phyloP scores from a whole-genome alignment of 176 grass and related monocot species.

The Otatea glauca region DNA sequence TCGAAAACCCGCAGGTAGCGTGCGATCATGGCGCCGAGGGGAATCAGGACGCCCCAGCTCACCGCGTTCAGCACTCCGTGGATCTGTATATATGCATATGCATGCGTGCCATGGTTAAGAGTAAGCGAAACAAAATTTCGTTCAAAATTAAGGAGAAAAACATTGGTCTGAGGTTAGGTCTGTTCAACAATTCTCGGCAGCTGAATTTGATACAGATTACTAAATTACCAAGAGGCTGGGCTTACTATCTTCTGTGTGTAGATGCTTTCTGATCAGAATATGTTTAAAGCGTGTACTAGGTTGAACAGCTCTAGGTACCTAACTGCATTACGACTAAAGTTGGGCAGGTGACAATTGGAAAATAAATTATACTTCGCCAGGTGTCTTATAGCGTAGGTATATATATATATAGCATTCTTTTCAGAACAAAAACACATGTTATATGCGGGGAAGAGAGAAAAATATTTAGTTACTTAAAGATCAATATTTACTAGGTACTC shows the following conservation, averaged over 20 bases:
- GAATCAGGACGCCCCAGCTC: slow-evolving; percentile 83
- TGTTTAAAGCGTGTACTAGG: neutral
- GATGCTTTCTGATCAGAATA: neutral
- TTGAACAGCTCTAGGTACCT: neutral
- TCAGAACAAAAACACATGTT: no score
- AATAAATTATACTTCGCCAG: no score
- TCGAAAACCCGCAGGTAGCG: slow-evolving; percentile 83
- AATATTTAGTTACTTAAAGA: no score
- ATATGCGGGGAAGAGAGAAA: no score
- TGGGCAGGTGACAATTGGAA: neutral
- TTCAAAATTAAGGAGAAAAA: neutral
- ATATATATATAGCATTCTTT: no score
- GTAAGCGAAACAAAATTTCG: neutral
- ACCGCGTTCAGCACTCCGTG: slow-evolving; percentile 82
- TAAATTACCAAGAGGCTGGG: neutral
- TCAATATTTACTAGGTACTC: no score
- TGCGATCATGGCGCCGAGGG: slow-evolving; percentile 78
- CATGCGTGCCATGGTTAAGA: neutral
- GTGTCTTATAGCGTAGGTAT: no score
- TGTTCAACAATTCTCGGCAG: slow-evolving; percentile 1
- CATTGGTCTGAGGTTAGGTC: neutral
- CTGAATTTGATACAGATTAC: neutral
- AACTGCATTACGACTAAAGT: neutral
- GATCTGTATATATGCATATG: slow-evolving; percentile 50
- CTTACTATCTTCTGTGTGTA: neutral